Conservation (phyloP, 495 filamentous ascomycete species). For the Echria macrotheca region DNA sequence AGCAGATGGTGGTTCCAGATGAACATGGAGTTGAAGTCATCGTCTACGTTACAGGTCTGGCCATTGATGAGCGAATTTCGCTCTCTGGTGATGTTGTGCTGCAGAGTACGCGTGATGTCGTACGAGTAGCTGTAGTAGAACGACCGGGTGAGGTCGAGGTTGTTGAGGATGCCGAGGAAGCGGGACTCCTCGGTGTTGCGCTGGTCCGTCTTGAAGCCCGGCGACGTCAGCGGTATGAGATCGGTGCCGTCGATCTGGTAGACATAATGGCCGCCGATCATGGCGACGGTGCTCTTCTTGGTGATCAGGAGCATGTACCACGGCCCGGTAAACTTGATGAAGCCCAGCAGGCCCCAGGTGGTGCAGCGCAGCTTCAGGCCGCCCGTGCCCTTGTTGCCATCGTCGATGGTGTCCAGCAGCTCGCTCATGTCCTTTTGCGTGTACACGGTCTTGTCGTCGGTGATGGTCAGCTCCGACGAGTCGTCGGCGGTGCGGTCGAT, state of each 20-base stretch:
- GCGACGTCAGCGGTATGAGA: constrained; percentile 74
- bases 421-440: constrained; percentile 89
- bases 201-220: constrained; percentile 66
- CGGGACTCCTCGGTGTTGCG: constrained; percentile 81
- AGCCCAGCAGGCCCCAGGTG: constrained; percentile 90
- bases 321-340: constrained; percentile 91
- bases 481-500: constrained; percentile 85
- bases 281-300: constrained; percentile 89
- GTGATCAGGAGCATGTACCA: constrained; percentile 97
- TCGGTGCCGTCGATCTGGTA: constrained; percentile 97
- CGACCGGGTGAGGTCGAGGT: constrained; percentile 79
- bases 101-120: constrained; percentile 86
- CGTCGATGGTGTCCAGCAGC: constrained; percentile 87
- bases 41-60: constrained; percentile 47
- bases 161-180: constrained; percentile 82
- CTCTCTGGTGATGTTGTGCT: constrained; percentile 86
- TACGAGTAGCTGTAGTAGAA: constrained; percentile 99
- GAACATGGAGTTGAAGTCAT: constrained; percentile 90
- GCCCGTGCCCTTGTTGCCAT: constrained; percentile 89
- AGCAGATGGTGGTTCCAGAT: constrained; percentile 94
- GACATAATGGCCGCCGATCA: constrained; percentile 92
- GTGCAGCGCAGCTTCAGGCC: constrained; percentile 85
- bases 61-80: constrained; percentile 62
- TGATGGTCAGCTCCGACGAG: constrained; percentile 66
- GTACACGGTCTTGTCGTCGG: constrained; percentile 93